Percentiles rank a stretch among this genome's conserved stretches.
These are phyloP conservation scores for Ambrosiella cleistominuta DNA, from an alignment of 2,329 filamentous ascomycete species.

Conservation along the genomic window DNA sequence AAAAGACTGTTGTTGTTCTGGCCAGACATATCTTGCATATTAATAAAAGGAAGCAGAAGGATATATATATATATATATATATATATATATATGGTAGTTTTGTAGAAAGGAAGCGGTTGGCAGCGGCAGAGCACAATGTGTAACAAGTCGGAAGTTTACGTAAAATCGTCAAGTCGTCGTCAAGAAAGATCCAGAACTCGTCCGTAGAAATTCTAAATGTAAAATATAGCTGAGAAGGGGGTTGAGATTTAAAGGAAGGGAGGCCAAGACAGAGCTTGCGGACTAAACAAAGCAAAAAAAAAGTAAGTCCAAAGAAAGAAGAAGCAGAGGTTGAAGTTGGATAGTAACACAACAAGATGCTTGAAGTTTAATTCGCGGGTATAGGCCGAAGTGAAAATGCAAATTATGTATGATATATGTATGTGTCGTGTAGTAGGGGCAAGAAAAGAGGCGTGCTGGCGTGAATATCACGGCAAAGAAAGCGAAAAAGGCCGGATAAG, in stretches of 20 bases:
- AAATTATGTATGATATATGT: conserved; percentile 1
- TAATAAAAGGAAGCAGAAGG: background rate
- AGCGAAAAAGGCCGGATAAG: conserved; percentile 9
- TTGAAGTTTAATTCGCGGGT: conserved; percentile 14
- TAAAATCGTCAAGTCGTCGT: background rate
- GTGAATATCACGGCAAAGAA: conserved; percentile 3
- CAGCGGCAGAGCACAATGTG: no score
- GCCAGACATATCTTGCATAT: conserved; percentile 44
- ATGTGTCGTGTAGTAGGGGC: background rate
- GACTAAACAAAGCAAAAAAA: conserved; percentile 4
- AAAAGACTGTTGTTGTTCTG: conserved; percentile 46
- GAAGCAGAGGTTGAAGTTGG: conserved; percentile 11
- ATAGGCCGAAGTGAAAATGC: conserved; percentile 13
- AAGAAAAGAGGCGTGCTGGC: conserved; percentile 3
- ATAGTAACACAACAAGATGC: conserved; percentile 13
- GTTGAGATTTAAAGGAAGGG: conserved; percentile 1
- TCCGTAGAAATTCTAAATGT: background rate
- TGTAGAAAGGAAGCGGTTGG: background rate
- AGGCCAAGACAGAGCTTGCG: background rate
- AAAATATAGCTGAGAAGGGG: background rate
- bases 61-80: no score
- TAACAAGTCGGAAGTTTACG: background rate
- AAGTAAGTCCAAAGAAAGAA: conserved; percentile 9
- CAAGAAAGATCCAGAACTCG: background rate
- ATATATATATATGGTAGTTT: background rate